phyloP scores from a whole-genome alignment of 164 flowering plant genomes.

The Cinnamomum chago region DNA sequence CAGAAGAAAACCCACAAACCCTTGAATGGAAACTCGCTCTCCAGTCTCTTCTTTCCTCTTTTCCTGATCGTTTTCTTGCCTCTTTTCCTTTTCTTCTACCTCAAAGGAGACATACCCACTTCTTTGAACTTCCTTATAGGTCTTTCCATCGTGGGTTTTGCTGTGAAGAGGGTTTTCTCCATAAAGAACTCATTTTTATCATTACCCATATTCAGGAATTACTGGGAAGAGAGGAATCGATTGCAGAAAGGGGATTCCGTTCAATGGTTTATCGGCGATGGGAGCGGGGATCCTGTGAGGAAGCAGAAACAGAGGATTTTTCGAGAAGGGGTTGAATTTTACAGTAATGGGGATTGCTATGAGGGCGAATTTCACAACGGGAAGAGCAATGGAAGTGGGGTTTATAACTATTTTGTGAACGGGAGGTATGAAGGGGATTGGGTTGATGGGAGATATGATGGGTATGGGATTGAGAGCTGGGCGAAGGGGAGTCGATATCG shows the following conservation, averaged over 20 bases:
- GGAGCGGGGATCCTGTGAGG: background rate
- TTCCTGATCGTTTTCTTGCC: conserved; percentile 3
- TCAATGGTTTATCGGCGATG: conserved; percentile 70
- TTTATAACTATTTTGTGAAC: conserved; percentile 59
- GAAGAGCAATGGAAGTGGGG: conserved; percentile 83
- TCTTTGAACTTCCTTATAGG: conserved; percentile 64
- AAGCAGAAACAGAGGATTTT: conserved; percentile 19
- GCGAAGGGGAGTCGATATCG: conserved; percentile 73
- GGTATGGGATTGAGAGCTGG: conserved; percentile 90
- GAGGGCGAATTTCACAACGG: conserved; percentile 93
- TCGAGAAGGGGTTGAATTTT: conserved; percentile 73
- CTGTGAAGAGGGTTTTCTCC: conserved; percentile 33
- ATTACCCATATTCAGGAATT: conserved; percentile 13
- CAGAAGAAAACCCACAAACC: conserved; percentile 26
- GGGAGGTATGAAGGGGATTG: conserved; percentile 86
- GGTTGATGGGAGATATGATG: conserved; percentile 86
- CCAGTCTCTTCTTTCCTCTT: background rate
- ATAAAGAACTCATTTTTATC: conserved; percentile 15
- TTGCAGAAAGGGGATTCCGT: conserved; percentile 38
- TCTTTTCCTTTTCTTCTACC: conserved; percentile 31
- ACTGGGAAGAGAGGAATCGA: conserved; percentile 28
- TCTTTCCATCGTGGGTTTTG: conserved; percentile 40
- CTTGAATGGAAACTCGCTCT: conserved; percentile 5
- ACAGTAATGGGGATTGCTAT: conserved; percentile 85
- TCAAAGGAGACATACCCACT: conserved; percentile 42